These are phyloP conservation scores for Rhododendron kiyosumense DNA, from an alignment of 148 eudicot species.

Conservation along the genomic window DNA sequence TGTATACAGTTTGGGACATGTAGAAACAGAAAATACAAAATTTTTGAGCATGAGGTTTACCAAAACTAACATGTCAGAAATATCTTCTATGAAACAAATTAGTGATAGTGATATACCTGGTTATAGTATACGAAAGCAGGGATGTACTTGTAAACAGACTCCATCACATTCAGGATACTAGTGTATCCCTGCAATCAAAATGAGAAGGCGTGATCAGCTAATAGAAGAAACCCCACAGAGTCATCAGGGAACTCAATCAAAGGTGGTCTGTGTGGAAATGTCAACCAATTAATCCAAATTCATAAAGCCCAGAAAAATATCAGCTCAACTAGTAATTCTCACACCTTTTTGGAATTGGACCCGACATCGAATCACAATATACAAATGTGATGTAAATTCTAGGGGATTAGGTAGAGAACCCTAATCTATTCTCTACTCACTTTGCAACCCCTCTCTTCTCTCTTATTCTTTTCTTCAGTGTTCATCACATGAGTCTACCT, in stretches of 20 bases:
- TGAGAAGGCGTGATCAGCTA: neutral
- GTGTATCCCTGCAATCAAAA: slow-evolving; percentile 67
- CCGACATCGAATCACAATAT: neutral
- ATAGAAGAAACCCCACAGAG: neutral
- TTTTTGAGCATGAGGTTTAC: neutral
- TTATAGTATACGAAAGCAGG: slow-evolving; percentile 75
- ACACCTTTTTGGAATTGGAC: neutral
- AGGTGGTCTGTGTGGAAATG: neutral
- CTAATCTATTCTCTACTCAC: neutral
- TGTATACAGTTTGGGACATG: neutral
- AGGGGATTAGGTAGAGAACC: neutral
- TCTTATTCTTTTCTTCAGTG: neutral
- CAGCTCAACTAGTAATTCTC: neutral
- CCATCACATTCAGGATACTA: slow-evolving; percentile 63
- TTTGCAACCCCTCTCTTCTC: neutral
- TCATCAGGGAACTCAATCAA: neutral
- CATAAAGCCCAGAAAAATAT: neutral
- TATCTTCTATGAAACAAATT: neutral
- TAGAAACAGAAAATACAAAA: neutral
- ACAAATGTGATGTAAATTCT: neutral
- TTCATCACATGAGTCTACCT: neutral
- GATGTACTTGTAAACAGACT: slow-evolving; percentile 50
- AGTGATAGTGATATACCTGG: slow-evolving; percentile 48
- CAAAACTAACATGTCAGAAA: neutral
- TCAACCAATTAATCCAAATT: neutral